These are phyloP conservation scores for Ustilago curta DNA, from an alignment of 1,284 basidiomycete genomes.

Conservation along the genomic window DNA sequence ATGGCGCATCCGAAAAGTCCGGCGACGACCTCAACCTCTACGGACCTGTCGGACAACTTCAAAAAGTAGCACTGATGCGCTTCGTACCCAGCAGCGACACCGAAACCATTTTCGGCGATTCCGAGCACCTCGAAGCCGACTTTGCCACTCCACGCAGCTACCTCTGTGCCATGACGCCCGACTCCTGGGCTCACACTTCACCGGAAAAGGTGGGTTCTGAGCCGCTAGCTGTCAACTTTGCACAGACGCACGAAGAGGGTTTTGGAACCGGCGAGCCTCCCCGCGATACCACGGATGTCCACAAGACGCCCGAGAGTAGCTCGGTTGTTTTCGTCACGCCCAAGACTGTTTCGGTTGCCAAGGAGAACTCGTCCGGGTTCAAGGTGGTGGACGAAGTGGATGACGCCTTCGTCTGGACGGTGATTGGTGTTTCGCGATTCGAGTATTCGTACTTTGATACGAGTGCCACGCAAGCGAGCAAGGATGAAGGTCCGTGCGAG, in stretches of 20 bases:
- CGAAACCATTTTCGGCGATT: conserved; percentile 44
- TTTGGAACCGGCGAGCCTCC: conserved; percentile 75
- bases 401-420: conserved; percentile 94
- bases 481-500: conserved; percentile 75
- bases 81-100: conserved; percentile 69
- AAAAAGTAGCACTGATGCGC: conserved; percentile 90
- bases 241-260: conserved; percentile 82
- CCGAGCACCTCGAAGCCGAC: conserved; percentile 50
- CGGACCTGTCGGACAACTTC: conserved; percentile 93
- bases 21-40: conserved; percentile 70
- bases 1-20: conserved; percentile 11
- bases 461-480: conserved; percentile 79
- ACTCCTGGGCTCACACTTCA: conserved; percentile 22
- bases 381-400: conserved; percentile 84
- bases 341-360: conserved; percentile 79
- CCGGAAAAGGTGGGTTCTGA: conserved; percentile 24
- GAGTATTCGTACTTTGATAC: conserved; percentile 95
- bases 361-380: conserved; percentile 76
- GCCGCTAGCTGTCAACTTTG: conserved; percentile 72
- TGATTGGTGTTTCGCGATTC: conserved; percentile 92
- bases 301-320: conserved; percentile 79
- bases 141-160: conserved; percentile 49
- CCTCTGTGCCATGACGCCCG: conserved; percentile 32
- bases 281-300: conserved; percentile 17
- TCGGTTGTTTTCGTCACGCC: conserved; percentile 81